Evolutionary conservation across 1,284 basidiomycete genomes (phyloP).

Genomic region (Agroathelia rolfsii): DNA sequence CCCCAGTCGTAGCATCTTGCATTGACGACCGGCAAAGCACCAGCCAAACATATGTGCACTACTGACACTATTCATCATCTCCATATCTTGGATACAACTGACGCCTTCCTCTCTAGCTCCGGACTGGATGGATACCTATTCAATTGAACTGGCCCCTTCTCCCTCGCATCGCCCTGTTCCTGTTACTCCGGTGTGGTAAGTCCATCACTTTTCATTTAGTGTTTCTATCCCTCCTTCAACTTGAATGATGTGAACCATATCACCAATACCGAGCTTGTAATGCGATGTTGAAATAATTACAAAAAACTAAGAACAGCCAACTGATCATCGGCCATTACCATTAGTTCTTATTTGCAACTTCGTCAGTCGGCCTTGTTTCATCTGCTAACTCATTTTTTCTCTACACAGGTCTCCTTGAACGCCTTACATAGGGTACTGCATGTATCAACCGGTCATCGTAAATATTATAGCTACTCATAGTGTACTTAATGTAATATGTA

Average conservation of each 20-base stretch:
- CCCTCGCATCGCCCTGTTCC: no score
- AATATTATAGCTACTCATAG: no score
- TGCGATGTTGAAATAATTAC: conserved; percentile 11
- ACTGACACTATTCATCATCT: conserved; percentile 15
- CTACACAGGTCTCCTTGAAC: no score
- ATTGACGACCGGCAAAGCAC: conserved; percentile 23
- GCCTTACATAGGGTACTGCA: no score
- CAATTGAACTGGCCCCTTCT: no score
- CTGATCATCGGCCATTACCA: no score
- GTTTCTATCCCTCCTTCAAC: conserved; percentile 5
- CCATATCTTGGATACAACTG: background rate
- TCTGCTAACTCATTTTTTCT: no score
- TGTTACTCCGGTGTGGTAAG: conserved; percentile 5
- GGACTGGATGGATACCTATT: no score
- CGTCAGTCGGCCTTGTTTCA: no score
- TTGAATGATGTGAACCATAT: conserved; percentile 13
- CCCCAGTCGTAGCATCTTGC: conserved; percentile 23
- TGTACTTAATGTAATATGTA: no score
- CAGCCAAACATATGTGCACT: conserved; percentile 24
- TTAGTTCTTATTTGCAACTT: no score
- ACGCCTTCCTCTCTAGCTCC: background rate
- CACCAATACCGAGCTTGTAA: conserved; percentile 9
- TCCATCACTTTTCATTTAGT: conserved; percentile 7
- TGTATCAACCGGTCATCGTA: no score
- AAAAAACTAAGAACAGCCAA: conserved; percentile 19